Evolutionary conservation across 106 monocot species (phyloP), one percentile per base, ranked within the genome.

Genomic region (Dendrobium chrysotoxum): DNA sequence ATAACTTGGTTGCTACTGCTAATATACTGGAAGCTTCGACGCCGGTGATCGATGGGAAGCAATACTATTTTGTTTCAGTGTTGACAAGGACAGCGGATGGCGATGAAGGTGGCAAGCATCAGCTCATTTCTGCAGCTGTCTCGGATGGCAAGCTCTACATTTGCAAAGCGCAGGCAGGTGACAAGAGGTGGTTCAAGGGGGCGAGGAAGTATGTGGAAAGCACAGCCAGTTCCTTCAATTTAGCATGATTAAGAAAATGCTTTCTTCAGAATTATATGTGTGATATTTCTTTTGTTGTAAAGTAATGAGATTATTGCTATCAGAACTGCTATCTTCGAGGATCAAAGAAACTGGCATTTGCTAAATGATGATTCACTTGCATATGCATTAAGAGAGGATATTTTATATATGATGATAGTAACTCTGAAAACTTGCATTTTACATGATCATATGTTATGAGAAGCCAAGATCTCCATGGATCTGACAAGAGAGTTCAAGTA

Each of bases 111-210:
- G 97, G 97, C 72, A 98, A 89, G 89, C 97, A 98, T 85, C 90
- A 92, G 84, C 71, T 98, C 40, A 94, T 98, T 42, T 88, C 84
- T 4, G 97, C 97, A 12, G 85, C 89, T 5, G 91, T 98, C 20
- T 83, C 89, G 0, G 89, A 88, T 38, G 94, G 94, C 1, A 98
- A 98, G 84, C 92, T 98, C 42, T 98, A 98, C 86, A 92, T 98
- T 76, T 98, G 97, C 91, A 98, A 98, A 83, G 97, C 86, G 2
- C 94, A 98, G 67, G 97, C 97, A 12, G 97, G 97, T 0, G 97
- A 98, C 89, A 98, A 98, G 94, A 94, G 97, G 83, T 98, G 97
- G 97, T 98, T 98, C 88, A 98, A 98, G 89, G 94, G 97, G n/a
- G 91, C 97, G 0, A 98, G 85, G 91, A 98, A 91, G 89, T 94